A percentile compares a stretch with the other conserved stretches of the same genome.
Conservation (phyloP, 2,329 filamentous ascomycete genomes). For the Thielaviopsis punctulata region DNA sequence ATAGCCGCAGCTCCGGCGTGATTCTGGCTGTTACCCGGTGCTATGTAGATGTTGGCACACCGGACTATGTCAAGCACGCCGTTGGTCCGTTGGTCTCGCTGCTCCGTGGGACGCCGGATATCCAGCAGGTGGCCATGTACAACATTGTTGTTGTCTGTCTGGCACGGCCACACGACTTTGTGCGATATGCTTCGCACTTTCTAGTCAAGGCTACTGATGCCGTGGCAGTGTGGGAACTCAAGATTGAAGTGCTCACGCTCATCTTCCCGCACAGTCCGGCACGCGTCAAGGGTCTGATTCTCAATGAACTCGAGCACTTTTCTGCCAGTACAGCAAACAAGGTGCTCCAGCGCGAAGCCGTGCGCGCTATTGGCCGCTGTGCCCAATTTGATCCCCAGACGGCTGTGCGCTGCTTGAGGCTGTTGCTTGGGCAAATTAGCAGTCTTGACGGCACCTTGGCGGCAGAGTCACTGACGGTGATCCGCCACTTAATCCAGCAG, state of each 20-base stretch:
- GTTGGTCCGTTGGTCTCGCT: constrained; percentile 77
- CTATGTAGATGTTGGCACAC: constrained; percentile 69
- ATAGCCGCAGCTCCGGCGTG: constrained; percentile 84
- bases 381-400: constrained; percentile 60
- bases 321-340: constrained; percentile 51
- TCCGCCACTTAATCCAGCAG: constrained; percentile 88
- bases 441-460: constrained; percentile 76
- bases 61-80: constrained; percentile 55
- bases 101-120: constrained; percentile 67
- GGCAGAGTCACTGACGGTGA: constrained; percentile 84
- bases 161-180: constrained; percentile 58
- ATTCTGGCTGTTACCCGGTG: constrained; percentile 73
- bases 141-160: constrained; percentile 92
- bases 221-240: constrained; percentile 72
- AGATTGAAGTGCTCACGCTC: constrained; percentile 77
- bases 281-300: constrained; percentile 66
- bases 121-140: constrained; percentile 77
- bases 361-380: constrained; percentile 83
- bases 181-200: constrained; percentile 78
- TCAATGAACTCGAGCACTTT: constrained; percentile 90
- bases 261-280: constrained; percentile 70
- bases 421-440: constrained; percentile 75
- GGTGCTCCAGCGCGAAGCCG: constrained; percentile 69
- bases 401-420: constrained; percentile 60
- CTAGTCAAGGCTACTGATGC: constrained; percentile 66